Conservation (phyloP, 495 filamentous ascomycete species). For the Penicillium bialowiezense region DNA sequence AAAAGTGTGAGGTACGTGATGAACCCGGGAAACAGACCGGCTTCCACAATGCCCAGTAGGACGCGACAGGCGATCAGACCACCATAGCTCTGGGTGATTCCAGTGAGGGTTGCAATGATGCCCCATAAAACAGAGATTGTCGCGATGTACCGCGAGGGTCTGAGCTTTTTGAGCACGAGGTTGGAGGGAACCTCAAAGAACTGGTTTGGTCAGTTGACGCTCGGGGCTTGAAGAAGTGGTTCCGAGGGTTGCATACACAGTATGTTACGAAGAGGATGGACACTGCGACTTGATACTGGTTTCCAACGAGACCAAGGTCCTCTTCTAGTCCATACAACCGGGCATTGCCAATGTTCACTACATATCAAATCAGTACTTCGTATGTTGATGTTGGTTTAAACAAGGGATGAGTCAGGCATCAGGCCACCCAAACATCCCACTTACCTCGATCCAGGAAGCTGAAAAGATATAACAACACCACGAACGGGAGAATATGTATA, state of each 20-base stretch:
- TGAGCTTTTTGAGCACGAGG: constrained; percentile 74
- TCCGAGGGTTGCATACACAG: constrained; percentile 36
- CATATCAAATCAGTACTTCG: constrained; percentile 24
- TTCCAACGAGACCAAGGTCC: constrained; percentile 58
- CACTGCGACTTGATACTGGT: constrained; percentile 68
- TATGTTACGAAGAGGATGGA: constrained; percentile 75
- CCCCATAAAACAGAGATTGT: constrained; percentile 64
- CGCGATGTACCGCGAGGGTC: constrained; percentile 69
- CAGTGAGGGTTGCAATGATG: constrained; percentile 66
- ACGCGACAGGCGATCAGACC: constrained; percentile 54
- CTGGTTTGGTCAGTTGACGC: constrained; percentile 13
- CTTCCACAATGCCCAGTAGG: constrained; percentile 55
- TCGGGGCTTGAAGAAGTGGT: not conserved
- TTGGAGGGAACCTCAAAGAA: constrained; percentile 56
- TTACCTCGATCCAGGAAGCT: constrained; percentile 62
- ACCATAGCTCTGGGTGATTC: constrained; percentile 58
- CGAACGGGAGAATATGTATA: constrained; percentile 56
- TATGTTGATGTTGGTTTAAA: not conserved
- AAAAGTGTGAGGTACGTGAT: constrained; percentile 72
- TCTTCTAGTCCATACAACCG: constrained; percentile 65
- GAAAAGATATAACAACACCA: constrained; percentile 61
- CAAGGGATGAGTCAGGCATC: constrained; percentile 10
- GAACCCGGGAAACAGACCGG: constrained; percentile 53
- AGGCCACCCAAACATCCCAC: constrained; percentile 6
- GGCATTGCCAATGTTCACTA: constrained; percentile 77